Conservation (phyloP, 2,329 filamentous ascomycete genomes). For the Colletotrichum sp. region DNA sequence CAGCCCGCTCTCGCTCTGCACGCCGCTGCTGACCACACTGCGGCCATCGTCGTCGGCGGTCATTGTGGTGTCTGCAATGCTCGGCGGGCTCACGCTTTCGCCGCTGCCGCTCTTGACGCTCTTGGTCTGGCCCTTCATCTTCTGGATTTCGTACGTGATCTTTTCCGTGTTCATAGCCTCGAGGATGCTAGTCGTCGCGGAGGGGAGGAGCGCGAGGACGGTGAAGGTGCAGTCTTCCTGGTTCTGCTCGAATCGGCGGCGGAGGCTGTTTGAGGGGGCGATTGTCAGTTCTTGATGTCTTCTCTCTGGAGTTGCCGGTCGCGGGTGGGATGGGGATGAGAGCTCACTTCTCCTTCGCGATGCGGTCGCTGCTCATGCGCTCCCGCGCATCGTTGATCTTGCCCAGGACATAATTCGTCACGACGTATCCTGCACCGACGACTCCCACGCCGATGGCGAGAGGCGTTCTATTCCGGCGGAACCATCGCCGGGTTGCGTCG, state of each 20-base stretch:
- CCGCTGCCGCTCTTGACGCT: conserved; percentile 54
- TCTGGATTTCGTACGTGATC: conserved; percentile 91
- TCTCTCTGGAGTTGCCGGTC: neutral
- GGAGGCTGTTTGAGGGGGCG: conserved; percentile 65
- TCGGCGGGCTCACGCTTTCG: conserved; percentile 55
- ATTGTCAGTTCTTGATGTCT: neutral
- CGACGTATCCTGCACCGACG: conserved; percentile 88
- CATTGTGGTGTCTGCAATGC: conserved; percentile 72
- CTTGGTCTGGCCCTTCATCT: conserved; percentile 71
- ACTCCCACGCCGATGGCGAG: conserved; percentile 88
- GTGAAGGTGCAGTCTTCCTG: conserved; percentile 99
- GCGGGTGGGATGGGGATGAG: neutral
- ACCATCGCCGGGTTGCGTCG: conserved; percentile 82
- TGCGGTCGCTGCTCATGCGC: conserved; percentile 95
- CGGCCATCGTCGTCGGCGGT: conserved; percentile 79
- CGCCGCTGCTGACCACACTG: conserved; percentile 67
- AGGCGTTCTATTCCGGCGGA: conserved; percentile 88
- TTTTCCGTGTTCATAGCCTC: conserved; percentile 89
- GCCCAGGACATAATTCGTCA: conserved; percentile 87
- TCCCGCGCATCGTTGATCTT: conserved; percentile 94
- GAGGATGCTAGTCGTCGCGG: conserved; percentile 87
- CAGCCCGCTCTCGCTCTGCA: conserved; percentile 81
- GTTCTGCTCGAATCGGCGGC: conserved; percentile 96
- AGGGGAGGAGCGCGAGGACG: conserved; percentile 92
- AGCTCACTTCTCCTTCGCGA: conserved; percentile 92